Conservation (phyloP, 2,329 filamentous ascomycete species). For the Beauveria asiatica region DNA sequence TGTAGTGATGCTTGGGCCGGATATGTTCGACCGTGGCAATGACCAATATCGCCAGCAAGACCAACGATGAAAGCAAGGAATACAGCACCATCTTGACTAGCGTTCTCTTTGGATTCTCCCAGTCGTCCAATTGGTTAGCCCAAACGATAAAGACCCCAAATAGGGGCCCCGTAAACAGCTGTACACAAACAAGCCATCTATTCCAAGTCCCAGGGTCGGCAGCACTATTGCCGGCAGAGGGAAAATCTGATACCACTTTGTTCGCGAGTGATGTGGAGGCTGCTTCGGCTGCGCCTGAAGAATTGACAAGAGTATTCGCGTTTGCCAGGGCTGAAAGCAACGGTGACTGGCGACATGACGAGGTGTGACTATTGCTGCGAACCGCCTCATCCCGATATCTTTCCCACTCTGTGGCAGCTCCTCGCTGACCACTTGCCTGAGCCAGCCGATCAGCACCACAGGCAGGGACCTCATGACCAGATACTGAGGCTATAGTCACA, state of each 20-base stretch:
- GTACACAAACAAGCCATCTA: constrained; percentile 78
- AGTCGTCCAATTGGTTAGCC: constrained; percentile 55
- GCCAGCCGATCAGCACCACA: neutral
- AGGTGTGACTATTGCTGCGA: constrained; percentile 17
- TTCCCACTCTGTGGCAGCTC: constrained; percentile 47
- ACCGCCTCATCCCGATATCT: constrained; percentile 39
- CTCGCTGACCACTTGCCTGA: neutral
- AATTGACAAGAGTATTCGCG: constrained; percentile 15
- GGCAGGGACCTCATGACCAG: neutral
- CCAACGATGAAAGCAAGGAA: constrained; percentile 60
- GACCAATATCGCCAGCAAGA: constrained; percentile 59
- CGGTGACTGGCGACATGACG: constrained; percentile 14
- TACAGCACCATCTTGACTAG: constrained; percentile 51
- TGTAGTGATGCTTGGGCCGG: constrained; percentile 63
- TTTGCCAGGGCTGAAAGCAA: constrained; percentile 15
- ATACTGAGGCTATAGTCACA: constrained; percentile 7
- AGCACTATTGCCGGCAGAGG: constrained; percentile 24
- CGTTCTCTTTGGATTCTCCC: constrained; percentile 39
- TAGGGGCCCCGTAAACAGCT: constrained; percentile 78
- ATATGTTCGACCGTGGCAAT: constrained; percentile 57
- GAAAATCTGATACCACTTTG: constrained; percentile 25
- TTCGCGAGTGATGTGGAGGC: neutral
- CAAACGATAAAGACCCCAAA: constrained; percentile 73
- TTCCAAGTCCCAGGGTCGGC: constrained; percentile 62
- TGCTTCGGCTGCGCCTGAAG: neutral